Base-by-base conservation (phyloP, 2,329 filamentous ascomycete species). In the Xylaria sp. region DNA sequence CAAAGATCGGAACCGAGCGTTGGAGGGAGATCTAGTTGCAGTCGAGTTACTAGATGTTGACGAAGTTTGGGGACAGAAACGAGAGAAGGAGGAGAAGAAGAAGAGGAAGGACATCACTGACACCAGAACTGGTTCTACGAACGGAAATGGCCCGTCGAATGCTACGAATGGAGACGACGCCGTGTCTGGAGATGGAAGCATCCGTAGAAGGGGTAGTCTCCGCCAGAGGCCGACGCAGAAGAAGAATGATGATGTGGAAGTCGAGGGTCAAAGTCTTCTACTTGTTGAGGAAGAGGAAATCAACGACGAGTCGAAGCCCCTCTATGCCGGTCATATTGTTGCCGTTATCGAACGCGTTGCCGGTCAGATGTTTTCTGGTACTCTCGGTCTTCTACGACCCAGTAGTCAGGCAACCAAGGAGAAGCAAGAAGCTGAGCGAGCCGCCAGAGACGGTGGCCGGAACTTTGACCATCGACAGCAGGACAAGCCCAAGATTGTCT, bases 11-110 rank as follows among this genome's bases (percentile, higher is more conserved):
- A 99, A 99, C 75, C 90, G 94, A 75, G 94, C 94, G 58, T 83
- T 99, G 42, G 94, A 99, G 74, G 94, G 94, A 60, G 94, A 99
- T 73, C 83, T 96, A 58, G 94, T 99, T 60, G 94, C 94, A 37
- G 86, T 99, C 57, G 94, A 99, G 76, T 86, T 99, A 52, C 86
- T 99, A 55, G 93, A 99, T 71, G 94, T 99, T 6, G 94, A 97
- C 73, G 94, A 99, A 72, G 94, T 99, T 2, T 99, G 94, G 94
- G 86, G 89, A 23, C 94, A 99, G 80, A 99, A 99, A 82, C 91
- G 92, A 59, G 94, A 99, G 76, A 99, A 99, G 75, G 94, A 99
- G 77, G 94, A 99, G 75, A 99, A 99, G 84, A 99, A 99, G 85
- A 99, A 97, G 80, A 90, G 94, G 75, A 99, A 99, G 81, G 94